These are phyloP conservation scores for Lodderomyces oxycetoniae DNA, from an alignment of 1,139 yeast species.

Conservation along the genomic window DNA sequence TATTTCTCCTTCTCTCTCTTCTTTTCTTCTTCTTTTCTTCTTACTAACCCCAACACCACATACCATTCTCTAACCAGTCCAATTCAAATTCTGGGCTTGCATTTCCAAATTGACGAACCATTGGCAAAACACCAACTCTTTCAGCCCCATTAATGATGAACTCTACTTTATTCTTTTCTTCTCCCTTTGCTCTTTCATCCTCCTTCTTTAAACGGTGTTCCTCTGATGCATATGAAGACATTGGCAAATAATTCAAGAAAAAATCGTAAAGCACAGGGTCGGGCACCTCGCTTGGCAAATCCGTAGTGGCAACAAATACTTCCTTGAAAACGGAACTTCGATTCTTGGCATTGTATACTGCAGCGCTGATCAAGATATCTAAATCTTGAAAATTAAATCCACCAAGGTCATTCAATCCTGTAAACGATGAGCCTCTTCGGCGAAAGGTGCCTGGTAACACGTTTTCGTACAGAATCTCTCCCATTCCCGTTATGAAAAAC, in stretches of 20 bases:
- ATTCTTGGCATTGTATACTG: constrained; percentile 26
- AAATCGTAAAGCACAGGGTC: constrained; percentile 37
- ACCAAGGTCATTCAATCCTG: constrained; percentile 38
- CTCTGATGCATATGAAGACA: constrained; percentile 16
- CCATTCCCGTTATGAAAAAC: constrained; percentile 31
- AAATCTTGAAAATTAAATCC: constrained; percentile 42
- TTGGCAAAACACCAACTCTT: constrained; percentile 26
- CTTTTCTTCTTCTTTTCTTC: neutral
- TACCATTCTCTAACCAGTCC: constrained; percentile 35
- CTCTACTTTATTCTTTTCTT: constrained; percentile 19
- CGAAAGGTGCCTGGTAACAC: constrained; percentile 15
- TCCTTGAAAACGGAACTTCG: constrained; percentile 16
- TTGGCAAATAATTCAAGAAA: constrained; percentile 32
- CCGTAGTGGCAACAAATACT: constrained; percentile 25
- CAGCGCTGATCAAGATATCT: constrained; percentile 32
- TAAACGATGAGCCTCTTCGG: constrained; percentile 36
- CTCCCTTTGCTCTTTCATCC: constrained; percentile 7
- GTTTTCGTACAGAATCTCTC: constrained; percentile 26
- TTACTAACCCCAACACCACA: constrained; percentile 26
- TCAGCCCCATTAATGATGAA: constrained; percentile 22
- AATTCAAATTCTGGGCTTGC: constrained; percentile 26
- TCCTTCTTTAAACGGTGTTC: constrained; percentile 6
- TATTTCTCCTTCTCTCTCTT: too few species aligned
- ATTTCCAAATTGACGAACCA: constrained; percentile 33
- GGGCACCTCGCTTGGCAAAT: constrained; percentile 35